Percentiles rank a stretch among this genome's conserved stretches.
Conservation (phyloP, 768 basidiomycete species). For the Kwoniella dejecticola region DNA sequence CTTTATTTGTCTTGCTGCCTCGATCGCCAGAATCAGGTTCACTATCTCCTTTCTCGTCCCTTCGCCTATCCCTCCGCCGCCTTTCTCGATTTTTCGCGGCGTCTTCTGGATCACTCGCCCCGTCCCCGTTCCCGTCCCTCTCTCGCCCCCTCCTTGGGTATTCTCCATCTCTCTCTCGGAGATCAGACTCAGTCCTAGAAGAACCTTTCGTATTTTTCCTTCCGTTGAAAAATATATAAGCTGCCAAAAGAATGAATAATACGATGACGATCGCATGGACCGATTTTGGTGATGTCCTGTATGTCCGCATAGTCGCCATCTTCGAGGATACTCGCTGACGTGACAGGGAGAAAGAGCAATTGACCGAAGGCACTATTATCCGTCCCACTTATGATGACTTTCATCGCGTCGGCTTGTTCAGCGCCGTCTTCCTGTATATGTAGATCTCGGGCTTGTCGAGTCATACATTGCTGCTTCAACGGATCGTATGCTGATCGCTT, state of each 20-base stretch:
- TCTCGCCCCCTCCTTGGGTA: not conserved
- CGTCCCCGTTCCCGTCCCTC: not conserved
- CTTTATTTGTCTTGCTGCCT: not conserved
- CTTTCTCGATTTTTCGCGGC: not conserved
- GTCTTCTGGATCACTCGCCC: not conserved
- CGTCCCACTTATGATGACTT: too few relatives aligned
- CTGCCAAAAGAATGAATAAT: constrained; percentile 1
- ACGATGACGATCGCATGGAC: constrained; percentile 15
- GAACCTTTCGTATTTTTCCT: constrained; percentile 3
- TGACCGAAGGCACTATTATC: too few relatives aligned
- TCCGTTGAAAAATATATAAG: constrained; percentile 14
- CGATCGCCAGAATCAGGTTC: not conserved
- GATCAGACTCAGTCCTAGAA: not conserved
- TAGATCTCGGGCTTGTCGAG: too few relatives aligned
- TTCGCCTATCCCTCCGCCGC: not conserved
- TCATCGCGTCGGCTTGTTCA: too few relatives aligned
- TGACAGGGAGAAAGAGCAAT: not conserved
- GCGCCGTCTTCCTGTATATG: too few relatives aligned
- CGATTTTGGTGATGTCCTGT: not conserved
- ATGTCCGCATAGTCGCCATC: constrained; percentile 3
- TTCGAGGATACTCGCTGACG: not conserved
- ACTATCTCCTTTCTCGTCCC: not conserved
- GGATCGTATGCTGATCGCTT: too few relatives aligned
- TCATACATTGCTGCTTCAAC: too few relatives aligned
- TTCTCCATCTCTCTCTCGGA: not conserved